Evolutionary conservation across 495 filamentous ascomycete genomes (phyloP).

Genomic region (Penicillium robsamsonii): DNA sequence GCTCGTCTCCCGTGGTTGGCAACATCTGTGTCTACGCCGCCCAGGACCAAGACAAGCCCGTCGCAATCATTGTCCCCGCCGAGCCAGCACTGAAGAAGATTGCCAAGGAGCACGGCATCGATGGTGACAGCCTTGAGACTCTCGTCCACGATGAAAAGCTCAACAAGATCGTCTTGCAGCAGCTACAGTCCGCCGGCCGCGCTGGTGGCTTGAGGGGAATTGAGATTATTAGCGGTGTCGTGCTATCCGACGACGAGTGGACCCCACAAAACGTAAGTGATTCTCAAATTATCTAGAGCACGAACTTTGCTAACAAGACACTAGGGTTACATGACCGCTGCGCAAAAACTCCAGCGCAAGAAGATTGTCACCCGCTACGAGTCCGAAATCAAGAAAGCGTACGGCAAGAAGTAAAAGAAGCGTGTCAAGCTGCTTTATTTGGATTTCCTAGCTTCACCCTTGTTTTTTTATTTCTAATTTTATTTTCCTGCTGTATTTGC

Average conservation of each 20-base stretch:
- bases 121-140: conserved; percentile 68
- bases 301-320: conserved; percentile 17
- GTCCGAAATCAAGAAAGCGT: conserved; percentile 48
- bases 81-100: conserved; percentile 84
- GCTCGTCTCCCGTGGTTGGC: conserved; percentile 75
- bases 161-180: conserved; percentile 71
- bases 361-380: conserved; percentile 49
- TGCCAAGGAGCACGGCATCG: conserved; percentile 66
- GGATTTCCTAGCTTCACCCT: conserved; percentile 2
- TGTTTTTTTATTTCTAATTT: conserved; percentile 4
- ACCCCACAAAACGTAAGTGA: conserved; percentile 87
- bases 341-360: conserved; percentile 57
- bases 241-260: conserved; percentile 95
- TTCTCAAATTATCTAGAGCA: background rate
- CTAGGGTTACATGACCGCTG: conserved; percentile 54
- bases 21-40: conserved; percentile 97
- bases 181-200: conserved; percentile 73
- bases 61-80: conserved; percentile 91
- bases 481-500: conserved; percentile 10
- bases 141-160: conserved; percentile 84
- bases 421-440: background rate
- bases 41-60: conserved; percentile 72
- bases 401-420: conserved; percentile 44
- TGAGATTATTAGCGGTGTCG: conserved; percentile 90
- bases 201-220: conserved; percentile 76